These are phyloP conservation scores for Chalciporus pseudorubinellus DNA, from an alignment of 768 basidiomycete species.

Conservation along the genomic window DNA sequence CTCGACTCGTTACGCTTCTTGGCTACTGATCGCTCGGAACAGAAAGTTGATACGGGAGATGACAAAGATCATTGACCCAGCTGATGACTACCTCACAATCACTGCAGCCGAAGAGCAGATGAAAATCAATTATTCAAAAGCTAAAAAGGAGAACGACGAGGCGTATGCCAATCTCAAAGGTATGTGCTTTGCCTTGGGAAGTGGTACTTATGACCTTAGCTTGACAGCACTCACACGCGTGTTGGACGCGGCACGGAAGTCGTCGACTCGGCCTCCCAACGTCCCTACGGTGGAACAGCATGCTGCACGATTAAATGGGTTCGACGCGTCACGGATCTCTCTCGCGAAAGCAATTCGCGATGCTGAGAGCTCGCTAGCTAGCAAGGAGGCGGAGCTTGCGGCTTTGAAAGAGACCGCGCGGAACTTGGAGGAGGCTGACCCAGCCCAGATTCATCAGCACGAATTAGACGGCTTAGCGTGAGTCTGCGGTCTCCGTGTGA, in stretches of 20 bases:
- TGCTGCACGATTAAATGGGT: conserved; percentile 55
- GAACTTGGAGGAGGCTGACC: conserved; percentile 64
- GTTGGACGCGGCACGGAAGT: conserved; percentile 67
- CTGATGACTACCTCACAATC: conserved; percentile 76
- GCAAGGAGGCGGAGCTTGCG: conserved; percentile 69
- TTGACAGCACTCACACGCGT: conserved; percentile 56
- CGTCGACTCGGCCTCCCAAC: conserved; percentile 64
- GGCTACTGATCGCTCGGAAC: conserved; percentile 1
- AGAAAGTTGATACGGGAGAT: conserved; percentile 72
- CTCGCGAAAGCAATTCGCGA: conserved; percentile 76
- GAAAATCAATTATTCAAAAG: conserved; percentile 49
- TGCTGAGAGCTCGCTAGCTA: conserved; percentile 59
- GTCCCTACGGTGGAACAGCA: conserved; percentile 70
- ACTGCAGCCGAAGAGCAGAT: conserved; percentile 72
- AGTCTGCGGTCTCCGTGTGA: conserved; percentile 23
- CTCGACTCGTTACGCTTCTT: neutral
- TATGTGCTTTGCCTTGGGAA: conserved; percentile 19
- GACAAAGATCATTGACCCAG: conserved; percentile 70
- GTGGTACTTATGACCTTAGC: neutral
- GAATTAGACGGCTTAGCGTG: conserved; percentile 70
- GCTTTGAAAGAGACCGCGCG: conserved; percentile 63
- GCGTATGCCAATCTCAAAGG: conserved; percentile 65
- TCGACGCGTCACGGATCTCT: conserved; percentile 61
- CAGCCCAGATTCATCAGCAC: conserved; percentile 66
- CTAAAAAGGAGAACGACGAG: conserved; percentile 69